These are phyloP conservation scores for Serendipita sp. DNA, from an alignment of 768 basidiomycete genomes.

Conservation along the genomic window DNA sequence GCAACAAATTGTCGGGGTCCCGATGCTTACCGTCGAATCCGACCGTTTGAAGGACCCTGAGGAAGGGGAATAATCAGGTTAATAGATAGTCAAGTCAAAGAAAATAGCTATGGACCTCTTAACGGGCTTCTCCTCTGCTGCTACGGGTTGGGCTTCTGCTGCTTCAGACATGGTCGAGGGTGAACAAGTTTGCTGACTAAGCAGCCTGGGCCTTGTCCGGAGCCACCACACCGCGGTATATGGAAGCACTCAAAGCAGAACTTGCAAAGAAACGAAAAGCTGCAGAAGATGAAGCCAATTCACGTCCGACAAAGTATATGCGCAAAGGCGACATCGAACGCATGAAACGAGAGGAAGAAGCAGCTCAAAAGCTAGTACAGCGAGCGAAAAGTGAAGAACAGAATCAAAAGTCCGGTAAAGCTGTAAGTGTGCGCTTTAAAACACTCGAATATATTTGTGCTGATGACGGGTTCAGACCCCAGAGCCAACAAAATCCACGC, in stretches of 20 bases:
- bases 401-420: slow-evolving; percentile 15
- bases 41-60: slow-evolving; percentile 85
- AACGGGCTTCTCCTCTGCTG: slow-evolving; percentile 37
- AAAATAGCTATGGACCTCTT: neutral
- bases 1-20: slow-evolving; percentile 8
- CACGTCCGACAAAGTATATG: slow-evolving; percentile 73
- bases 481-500: neutral
- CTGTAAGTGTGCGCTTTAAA: neutral
- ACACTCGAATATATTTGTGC: neutral
- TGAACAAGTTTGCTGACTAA: slow-evolving; percentile 1
- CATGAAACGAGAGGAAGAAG: slow-evolving; percentile 33
- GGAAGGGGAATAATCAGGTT: neutral
- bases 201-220: neutral
- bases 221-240: slow-evolving; percentile 19
- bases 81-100: neutral
- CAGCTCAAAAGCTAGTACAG: slow-evolving; percentile 27
- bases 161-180: slow-evolving; percentile 10
- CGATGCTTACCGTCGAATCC: slow-evolving; percentile 64
- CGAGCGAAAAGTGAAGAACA: slow-evolving; percentile 17
- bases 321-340: slow-evolving; percentile 79
- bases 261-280: slow-evolving; percentile 78
- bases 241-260: slow-evolving; percentile 87
- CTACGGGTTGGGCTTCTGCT: slow-evolving; percentile 4
- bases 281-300: slow-evolving; percentile 31
- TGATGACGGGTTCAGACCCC: neutral